These are phyloP conservation scores for Ampelocalamus luodianensis DNA, from an alignment of 176 grass and related monocot genomes.

Conservation along the genomic window DNA sequence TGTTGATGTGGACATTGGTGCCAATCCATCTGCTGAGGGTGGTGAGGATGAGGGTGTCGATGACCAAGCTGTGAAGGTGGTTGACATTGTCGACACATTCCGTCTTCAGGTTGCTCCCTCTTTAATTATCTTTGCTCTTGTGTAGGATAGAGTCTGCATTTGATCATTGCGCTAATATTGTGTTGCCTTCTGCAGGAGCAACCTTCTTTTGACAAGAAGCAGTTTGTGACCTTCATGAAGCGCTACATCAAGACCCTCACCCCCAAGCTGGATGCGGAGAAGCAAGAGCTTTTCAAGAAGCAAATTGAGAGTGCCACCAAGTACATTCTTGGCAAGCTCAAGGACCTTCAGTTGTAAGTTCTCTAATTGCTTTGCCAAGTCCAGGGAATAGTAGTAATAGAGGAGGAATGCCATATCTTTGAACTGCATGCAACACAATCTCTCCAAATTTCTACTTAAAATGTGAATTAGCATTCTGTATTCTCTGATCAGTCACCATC, in stretches of 20 bases:
- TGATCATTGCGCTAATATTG: not conserved
- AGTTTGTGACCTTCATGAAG: slow-evolving; percentile 79
- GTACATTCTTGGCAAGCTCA: slow-evolving; percentile 78
- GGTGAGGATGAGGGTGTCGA: slow-evolving; percentile 80
- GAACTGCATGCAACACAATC: not conserved
- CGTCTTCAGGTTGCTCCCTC: slow-evolving; percentile 66
- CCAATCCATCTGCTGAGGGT: slow-evolving; percentile 88
- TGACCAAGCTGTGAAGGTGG: slow-evolving; percentile 66
- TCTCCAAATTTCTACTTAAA: not conserved
- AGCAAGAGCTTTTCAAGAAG: slow-evolving; percentile 70
- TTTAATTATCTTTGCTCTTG: not conserved
- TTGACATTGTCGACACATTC: slow-evolving; percentile 95
- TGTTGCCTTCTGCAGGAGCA: slow-evolving; percentile 61
- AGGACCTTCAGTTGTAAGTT: slow-evolving; percentile 95
- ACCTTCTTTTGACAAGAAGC: slow-evolving; percentile 84
- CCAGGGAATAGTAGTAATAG: not conserved
- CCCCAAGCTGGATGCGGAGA: slow-evolving; percentile 50
- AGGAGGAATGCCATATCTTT: not conserved
- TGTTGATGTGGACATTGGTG: slow-evolving; percentile 84
- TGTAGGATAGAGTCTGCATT: not conserved
- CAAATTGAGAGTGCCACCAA: slow-evolving; percentile 75
- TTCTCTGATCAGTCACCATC: not conserved
- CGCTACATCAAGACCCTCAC: slow-evolving; percentile 77
- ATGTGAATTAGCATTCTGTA: not conserved
- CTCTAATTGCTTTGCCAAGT: not conserved